Conservation (phyloP, 352 stramenopile species). For the Poterioochromonas sp. region DNA sequence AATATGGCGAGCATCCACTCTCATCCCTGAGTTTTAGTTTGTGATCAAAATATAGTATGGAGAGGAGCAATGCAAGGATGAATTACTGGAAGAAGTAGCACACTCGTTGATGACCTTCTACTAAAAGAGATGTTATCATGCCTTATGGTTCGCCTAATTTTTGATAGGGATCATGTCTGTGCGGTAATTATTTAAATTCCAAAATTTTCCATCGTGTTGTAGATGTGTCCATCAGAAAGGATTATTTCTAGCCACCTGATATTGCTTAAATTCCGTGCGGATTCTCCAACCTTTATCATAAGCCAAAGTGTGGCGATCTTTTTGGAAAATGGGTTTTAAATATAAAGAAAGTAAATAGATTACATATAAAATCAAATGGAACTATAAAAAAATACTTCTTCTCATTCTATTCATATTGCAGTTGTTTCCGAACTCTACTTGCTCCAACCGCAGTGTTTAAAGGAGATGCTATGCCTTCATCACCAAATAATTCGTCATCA, state of each 20-base stretch:
- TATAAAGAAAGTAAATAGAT: neutral
- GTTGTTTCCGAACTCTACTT: too few species aligned
- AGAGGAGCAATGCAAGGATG: too few species aligned
- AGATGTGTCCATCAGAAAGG: slow-evolving; percentile 99
- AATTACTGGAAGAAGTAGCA: too few species aligned
- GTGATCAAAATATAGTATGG: too few species aligned
- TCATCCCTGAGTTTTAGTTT: too few species aligned
- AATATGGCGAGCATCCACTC: too few species aligned
- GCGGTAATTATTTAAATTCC: slow-evolving; percentile 99
- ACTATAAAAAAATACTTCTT: too few species aligned
- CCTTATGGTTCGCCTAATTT: neutral
- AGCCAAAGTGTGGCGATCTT: slow-evolving; percentile 94
- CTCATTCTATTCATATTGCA: too few species aligned
- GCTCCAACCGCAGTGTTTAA: too few species aligned
- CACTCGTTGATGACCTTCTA: neutral
- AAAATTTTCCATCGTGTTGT: slow-evolving; percentile 98
- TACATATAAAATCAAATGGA: too few species aligned
- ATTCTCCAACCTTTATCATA: slow-evolving; percentile 99
- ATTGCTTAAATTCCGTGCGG: slow-evolving; percentile 96
- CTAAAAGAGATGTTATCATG: neutral
- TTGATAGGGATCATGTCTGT: slow-evolving; percentile 94
- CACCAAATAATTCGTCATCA: neutral
- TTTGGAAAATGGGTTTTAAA: slow-evolving; percentile 81
- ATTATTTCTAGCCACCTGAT: slow-evolving; percentile 92
- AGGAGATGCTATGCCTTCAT: neutral